Evolutionary conservation across 345 rosid species (phyloP).

Genomic region (Noccaea caerulescens): DNA sequence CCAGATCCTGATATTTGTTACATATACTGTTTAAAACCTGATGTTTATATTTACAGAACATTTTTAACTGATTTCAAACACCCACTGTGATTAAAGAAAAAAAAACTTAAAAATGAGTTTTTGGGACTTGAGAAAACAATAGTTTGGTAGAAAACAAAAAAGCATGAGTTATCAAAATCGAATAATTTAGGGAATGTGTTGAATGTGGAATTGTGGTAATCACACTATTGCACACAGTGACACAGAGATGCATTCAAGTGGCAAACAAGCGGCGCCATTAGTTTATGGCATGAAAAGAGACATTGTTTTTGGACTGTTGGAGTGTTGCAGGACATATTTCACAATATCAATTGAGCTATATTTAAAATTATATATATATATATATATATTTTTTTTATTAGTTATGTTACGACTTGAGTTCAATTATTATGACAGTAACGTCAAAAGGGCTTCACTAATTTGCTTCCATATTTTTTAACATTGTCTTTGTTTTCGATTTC

Average conservation of each 20-base stretch:
- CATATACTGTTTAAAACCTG: neutral
- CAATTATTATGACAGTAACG: too few species aligned
- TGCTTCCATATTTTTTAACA: too few species aligned
- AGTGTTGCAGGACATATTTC: neutral
- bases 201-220: slow-evolving; percentile 27
- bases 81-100: too few species aligned
- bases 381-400: too few species aligned
- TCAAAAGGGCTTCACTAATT: too few species aligned
- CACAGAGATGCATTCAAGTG: slow-evolving; percentile 28
- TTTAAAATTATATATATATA: neutral
- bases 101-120: too few species aligned
- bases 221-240: slow-evolving; percentile 12
- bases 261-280: slow-evolving; percentile 37
- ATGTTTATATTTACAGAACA: neutral
- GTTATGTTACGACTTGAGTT: neutral
- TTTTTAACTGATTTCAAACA: too few species aligned
- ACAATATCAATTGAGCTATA: neutral
- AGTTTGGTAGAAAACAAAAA: slow-evolving; percentile 6
- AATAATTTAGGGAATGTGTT: neutral
- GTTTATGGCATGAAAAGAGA: slow-evolving; percentile 15
- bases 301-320: slow-evolving; percentile 26
- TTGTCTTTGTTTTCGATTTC: too few species aligned
- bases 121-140: neutral
- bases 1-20: too few species aligned
- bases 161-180: slow-evolving; percentile 23